These are phyloP conservation scores for Skeletonema marinoi DNA, from an alignment of 108 stramenopile genomes.

Conservation along the genomic window DNA sequence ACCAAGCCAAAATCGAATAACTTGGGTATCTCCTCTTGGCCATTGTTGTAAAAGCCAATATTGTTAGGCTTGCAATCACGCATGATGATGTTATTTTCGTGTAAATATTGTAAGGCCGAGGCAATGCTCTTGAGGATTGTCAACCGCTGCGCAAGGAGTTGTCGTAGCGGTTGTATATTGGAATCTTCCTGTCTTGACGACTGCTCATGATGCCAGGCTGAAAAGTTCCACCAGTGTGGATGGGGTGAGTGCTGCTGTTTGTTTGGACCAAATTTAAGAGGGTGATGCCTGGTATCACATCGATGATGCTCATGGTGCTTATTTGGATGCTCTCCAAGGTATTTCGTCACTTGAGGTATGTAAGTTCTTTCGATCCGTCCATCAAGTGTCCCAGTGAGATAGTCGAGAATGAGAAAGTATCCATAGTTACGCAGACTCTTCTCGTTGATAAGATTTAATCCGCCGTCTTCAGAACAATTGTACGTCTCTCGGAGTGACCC, in stretches of 20 bases:
- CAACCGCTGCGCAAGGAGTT: slow-evolving; percentile 25
- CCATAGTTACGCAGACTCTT: slow-evolving; percentile 39
- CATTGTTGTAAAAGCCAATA: slow-evolving; percentile 47
- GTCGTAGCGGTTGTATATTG: slow-evolving; percentile 3
- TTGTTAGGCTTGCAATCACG: slow-evolving; percentile 78
- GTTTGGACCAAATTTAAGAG: neutral
- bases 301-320: slow-evolving; percentile 32
- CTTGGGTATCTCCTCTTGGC: slow-evolving; percentile 34
- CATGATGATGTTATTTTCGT: slow-evolving; percentile 62
- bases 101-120: slow-evolving; percentile 67
- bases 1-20: slow-evolving; percentile 76
- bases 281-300: neutral
- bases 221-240: slow-evolving; percentile 1
- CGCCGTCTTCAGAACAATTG: slow-evolving; percentile 30
- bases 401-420: slow-evolving; percentile 71
- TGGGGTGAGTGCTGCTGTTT: neutral
- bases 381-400: slow-evolving; percentile 58
- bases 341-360: slow-evolving; percentile 20
- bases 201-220: neutral
- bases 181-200: neutral
- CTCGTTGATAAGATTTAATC: neutral
- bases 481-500: slow-evolving; percentile 47
- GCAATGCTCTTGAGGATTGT: slow-evolving; percentile 51
- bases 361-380: slow-evolving; percentile 40
- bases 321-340: slow-evolving; percentile 25